A percentile compares a stretch with the other conserved stretches of the same genome.
Evolutionary conservation across 2,329 filamentous ascomycete genomes (phyloP).

Genomic region (Nakataea oryzae): DNA sequence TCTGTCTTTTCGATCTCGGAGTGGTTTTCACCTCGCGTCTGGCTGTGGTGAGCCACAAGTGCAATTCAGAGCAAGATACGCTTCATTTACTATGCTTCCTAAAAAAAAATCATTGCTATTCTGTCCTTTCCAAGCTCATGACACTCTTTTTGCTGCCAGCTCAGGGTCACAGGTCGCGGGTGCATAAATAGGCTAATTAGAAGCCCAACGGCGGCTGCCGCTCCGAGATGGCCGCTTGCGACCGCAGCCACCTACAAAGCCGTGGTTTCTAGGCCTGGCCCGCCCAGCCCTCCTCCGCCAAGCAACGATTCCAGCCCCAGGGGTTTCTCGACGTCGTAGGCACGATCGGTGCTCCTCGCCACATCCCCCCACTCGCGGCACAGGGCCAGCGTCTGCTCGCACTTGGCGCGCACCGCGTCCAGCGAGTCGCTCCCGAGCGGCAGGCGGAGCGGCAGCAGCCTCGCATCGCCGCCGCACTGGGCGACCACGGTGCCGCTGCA

Average conservation of each 20-base stretch:
- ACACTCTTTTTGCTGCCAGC: not conserved
- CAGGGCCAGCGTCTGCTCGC: conserved; percentile 35
- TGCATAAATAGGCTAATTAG: not conserved
- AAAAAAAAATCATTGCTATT: not conserved
- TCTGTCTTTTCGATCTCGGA: too few species aligned
- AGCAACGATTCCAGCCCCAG: too few species aligned
- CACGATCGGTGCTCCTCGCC: conserved; percentile 32
- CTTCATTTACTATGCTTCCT: not conserved
- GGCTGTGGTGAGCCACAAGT: too few species aligned
- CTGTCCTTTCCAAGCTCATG: not conserved
- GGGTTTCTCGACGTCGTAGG: too few species aligned
- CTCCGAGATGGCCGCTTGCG: not conserved
- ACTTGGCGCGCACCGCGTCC: conserved; percentile 33
- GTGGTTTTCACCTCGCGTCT: too few species aligned
- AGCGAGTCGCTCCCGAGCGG: conserved; percentile 27
- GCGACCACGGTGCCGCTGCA: too few species aligned
- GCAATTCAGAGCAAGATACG: too few species aligned
- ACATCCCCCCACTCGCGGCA: conserved; percentile 38
- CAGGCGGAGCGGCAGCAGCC: too few species aligned
- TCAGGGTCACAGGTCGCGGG: not conserved
- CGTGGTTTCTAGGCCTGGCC: not conserved
- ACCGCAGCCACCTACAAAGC: not conserved
- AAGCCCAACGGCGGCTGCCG: not conserved
- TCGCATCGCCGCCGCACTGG: conserved; percentile 6
- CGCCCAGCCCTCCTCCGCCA: not conserved